Percentiles rank a stretch among this genome's conserved stretches.
Conservation (phyloP, 2,329 filamentous ascomycete species). For the Cladophialophora chaetospira region DNA sequence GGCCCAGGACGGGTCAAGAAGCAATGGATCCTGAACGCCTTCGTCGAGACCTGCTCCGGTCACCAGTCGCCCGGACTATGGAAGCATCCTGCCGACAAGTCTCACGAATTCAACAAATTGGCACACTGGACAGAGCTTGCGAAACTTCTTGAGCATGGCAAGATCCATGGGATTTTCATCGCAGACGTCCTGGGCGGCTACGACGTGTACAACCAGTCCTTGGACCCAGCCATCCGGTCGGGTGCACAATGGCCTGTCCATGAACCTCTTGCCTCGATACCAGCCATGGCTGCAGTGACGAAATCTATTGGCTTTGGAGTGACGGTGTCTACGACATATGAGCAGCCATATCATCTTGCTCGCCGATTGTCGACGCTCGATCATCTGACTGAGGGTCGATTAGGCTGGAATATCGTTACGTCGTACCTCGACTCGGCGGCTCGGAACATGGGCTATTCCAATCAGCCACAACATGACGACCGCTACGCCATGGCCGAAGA, state of each 20-base stretch:
- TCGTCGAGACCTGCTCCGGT: slow-evolving; percentile 55
- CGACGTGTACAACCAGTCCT: slow-evolving; percentile 66
- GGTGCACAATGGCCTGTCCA: slow-evolving; percentile 73
- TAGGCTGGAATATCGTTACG: slow-evolving; percentile 67
- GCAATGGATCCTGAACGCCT: slow-evolving; percentile 54
- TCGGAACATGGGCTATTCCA: slow-evolving; percentile 60
- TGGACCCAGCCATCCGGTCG: slow-evolving; percentile 61
- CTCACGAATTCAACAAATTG: slow-evolving; percentile 61
- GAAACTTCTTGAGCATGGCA: slow-evolving; percentile 60
- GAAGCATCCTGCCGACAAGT: slow-evolving; percentile 66
- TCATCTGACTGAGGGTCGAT: slow-evolving; percentile 63
- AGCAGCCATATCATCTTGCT: slow-evolving; percentile 68
- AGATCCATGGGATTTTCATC: slow-evolving; percentile 68
- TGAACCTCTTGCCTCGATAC: slow-evolving; percentile 64
- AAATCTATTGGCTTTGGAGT: slow-evolving; percentile 69
- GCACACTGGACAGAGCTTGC: slow-evolving; percentile 64
- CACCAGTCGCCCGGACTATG: slow-evolving; percentile 61
- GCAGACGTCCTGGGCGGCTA: slow-evolving; percentile 69
- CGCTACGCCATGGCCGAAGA: slow-evolving; percentile 66
- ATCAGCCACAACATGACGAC: slow-evolving; percentile 64
- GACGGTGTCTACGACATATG: slow-evolving; percentile 68
- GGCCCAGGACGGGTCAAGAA: slow-evolving; percentile 35
- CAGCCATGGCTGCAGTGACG: slow-evolving; percentile 69
- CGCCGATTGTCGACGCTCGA: slow-evolving; percentile 65
- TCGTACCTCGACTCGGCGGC: slow-evolving; percentile 69